Percentiles rank a stretch among this genome's conserved stretches.
Conservation (phyloP, 2,329 filamentous ascomycete genomes). For the Penicillium sp. region DNA sequence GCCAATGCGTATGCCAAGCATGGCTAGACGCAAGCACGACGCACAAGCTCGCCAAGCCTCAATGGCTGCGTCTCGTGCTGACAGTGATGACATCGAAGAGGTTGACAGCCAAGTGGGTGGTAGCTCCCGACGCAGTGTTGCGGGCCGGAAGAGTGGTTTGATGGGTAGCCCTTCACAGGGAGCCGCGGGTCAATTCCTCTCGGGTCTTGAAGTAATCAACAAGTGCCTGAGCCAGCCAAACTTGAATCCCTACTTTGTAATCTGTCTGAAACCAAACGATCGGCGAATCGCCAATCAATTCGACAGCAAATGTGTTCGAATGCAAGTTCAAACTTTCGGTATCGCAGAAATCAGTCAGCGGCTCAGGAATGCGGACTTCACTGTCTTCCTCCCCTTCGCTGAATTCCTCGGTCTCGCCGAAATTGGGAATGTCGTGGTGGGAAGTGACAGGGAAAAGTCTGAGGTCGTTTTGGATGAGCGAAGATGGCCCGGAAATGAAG, state of each 20-base stretch:
- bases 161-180: slow-evolving; percentile 66
- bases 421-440: slow-evolving; percentile 80
- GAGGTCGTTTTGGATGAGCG: slow-evolving; percentile 91
- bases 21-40: slow-evolving; percentile 77
- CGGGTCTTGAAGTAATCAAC: slow-evolving; percentile 86
- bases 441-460: slow-evolving; percentile 88
- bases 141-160: slow-evolving; percentile 45
- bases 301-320: slow-evolving; percentile 96
- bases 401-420: slow-evolving; percentile 92
- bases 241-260: slow-evolving; percentile 93
- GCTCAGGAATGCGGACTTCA: slow-evolving; percentile 91
- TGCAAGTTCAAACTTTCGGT: slow-evolving; percentile 91
- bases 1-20: slow-evolving; percentile 87
- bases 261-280: slow-evolving; percentile 97
- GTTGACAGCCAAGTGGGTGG: slow-evolving; percentile 39
- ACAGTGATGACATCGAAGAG: slow-evolving; percentile 47
- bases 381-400: slow-evolving; percentile 90
- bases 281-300: slow-evolving; percentile 97
- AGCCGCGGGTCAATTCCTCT: slow-evolving; percentile 88
- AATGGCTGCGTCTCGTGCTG: slow-evolving; percentile 30
- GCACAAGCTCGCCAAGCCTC: slow-evolving; percentile 52
- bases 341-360: slow-evolving; percentile 97
- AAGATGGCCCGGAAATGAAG: slow-evolving; percentile 90
- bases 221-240: slow-evolving; percentile 81
- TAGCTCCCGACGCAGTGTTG: slow-evolving; percentile 30